Evolutionary conservation across 805 yeast species (phyloP).

Genomic region (Soucietia sequanensis): DNA sequence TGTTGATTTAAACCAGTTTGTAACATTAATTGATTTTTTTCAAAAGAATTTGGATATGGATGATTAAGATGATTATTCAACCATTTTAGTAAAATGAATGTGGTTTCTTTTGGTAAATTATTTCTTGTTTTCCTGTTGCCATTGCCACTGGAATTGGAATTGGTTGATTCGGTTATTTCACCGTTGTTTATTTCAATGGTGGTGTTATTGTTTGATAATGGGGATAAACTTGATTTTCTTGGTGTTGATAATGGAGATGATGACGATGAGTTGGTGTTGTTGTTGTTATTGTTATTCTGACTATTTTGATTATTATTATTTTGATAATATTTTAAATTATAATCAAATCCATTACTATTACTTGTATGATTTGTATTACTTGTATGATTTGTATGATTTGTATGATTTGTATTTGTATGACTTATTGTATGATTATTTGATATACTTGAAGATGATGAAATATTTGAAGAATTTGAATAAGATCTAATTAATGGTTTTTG

Average conservation of each 20-base stretch:
- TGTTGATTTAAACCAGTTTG: constrained; percentile 78
- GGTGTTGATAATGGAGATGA: background rate
- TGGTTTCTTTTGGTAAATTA: constrained; percentile 76
- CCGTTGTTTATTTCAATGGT: background rate
- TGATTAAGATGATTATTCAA: constrained; percentile 68
- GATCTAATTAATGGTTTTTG: background rate
- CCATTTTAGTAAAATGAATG: constrained; percentile 72
- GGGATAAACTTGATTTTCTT: constrained; percentile 1
- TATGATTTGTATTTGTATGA: no score
- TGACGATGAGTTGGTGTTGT: background rate
- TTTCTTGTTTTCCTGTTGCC: constrained; percentile 48
- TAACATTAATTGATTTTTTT: constrained; percentile 65
- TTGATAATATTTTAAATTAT: no score
- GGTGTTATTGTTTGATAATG: background rate
- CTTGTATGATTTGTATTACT: no score
- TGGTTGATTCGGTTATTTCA: background rate
- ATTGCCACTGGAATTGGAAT: background rate
- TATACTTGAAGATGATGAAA: background rate
- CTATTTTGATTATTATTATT: no score
- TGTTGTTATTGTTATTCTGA: no score
- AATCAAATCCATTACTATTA: no score
- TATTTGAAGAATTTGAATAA: background rate
- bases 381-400: no score
- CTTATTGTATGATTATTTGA: no score
- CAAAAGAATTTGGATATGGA: constrained; percentile 83